Conservation (phyloP, 345 rosid species). For the Hevea brasiliensis region DNA sequence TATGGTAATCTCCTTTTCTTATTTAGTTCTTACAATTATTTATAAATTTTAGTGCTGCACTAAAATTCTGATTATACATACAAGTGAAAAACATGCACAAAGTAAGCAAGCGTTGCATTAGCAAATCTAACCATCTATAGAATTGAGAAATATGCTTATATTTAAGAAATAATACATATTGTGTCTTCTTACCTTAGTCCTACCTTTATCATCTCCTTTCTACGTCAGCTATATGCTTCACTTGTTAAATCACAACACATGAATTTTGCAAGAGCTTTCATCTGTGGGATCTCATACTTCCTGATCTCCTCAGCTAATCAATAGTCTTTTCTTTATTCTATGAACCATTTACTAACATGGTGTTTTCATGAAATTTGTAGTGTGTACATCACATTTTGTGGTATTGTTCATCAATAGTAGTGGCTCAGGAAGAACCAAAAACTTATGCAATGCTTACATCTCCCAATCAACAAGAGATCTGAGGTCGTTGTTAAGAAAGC, state of each 20-base stretch:
- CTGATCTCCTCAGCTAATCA: neutral
- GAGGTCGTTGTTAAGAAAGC: slow-evolving; percentile 77
- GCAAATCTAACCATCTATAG: neutral
- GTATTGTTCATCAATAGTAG: slow-evolving; percentile 67
- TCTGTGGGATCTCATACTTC: neutral
- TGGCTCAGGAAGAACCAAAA: slow-evolving; percentile 44
- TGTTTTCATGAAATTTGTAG: slow-evolving; percentile 44
- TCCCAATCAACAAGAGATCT: slow-evolving; percentile 81
- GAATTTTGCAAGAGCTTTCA: neutral
- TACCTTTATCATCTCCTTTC: neutral
- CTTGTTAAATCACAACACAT: neutral
- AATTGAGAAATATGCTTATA: neutral
- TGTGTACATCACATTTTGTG: slow-evolving; percentile 82
- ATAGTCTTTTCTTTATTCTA: neutral
- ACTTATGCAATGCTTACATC: slow-evolving; percentile 66
- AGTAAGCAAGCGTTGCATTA: neutral
- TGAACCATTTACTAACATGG: slow-evolving; percentile 11
- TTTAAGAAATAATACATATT: neutral
- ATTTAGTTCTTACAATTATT: neutral
- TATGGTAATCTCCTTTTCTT: slow-evolving; percentile 57
- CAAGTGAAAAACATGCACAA: neutral
- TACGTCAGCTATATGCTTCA: neutral
- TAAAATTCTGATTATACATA: slow-evolving; percentile 3
- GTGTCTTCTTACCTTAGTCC: neutral
- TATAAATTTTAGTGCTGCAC: slow-evolving; percentile 10